phyloP scores from a whole-genome alignment of 441 rosid species.

The Adansonia rubrostipa region DNA sequence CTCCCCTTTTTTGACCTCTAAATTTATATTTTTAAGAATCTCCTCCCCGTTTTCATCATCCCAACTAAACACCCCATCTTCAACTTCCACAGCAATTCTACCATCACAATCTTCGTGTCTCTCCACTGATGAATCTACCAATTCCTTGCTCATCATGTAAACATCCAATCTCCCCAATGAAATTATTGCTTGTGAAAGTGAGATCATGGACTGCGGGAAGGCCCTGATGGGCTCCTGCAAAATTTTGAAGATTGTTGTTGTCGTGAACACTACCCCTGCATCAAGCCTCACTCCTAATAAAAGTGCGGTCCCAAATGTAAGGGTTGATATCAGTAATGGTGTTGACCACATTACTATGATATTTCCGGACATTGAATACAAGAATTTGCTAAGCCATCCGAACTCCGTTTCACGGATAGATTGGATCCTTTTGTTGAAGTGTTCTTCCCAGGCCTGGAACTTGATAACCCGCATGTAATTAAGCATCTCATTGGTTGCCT shows the following conservation, averaged over 20 bases:
- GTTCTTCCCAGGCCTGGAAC: slow-evolving; percentile 96
- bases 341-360: slow-evolving; percentile 82
- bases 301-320: slow-evolving; percentile 79
- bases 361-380: slow-evolving; percentile 78
- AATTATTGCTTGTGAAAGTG: slow-evolving; percentile 90
- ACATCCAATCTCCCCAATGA: slow-evolving; percentile 77
- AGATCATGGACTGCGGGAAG: slow-evolving; percentile 94
- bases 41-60: slow-evolving; percentile 70
- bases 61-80: slow-evolving; percentile 78
- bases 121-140: slow-evolving; percentile 60
- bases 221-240: slow-evolving; percentile 89
- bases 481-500: slow-evolving; percentile 93
- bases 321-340: slow-evolving; percentile 70
- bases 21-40: slow-evolving; percentile 61
- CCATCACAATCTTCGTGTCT: slow-evolving; percentile 63
- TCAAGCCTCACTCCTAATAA: slow-evolving; percentile 70
- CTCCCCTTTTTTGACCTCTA: slow-evolving; percentile 75
- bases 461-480: slow-evolving; percentile 91
- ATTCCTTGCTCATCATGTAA: slow-evolving; percentile 80
- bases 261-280: slow-evolving; percentile 86
- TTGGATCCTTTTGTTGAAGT: slow-evolving; percentile 76
- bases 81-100: slow-evolving; percentile 62
- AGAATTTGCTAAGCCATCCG: slow-evolving; percentile 82
- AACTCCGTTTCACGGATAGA: slow-evolving; percentile 71
- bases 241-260: slow-evolving; percentile 82